Evolutionary conservation across 306 rosid species (phyloP), one percentile per base, ranked within the genome.

Genomic region (Acacia acuminata): DNA sequence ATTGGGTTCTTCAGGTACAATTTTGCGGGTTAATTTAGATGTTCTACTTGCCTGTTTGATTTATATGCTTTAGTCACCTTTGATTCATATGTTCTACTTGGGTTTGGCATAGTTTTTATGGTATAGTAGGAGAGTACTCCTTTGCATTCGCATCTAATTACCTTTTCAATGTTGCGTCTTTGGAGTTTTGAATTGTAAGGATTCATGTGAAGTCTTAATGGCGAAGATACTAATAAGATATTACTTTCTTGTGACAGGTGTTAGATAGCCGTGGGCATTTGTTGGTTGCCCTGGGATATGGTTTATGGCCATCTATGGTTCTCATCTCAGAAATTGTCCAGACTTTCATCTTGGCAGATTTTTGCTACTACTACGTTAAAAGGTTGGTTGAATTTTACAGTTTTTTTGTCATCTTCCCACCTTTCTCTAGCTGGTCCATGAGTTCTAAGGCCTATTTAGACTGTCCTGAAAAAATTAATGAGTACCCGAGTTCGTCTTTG

Each of bases 1-100:
- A 94, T 87, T 94, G 98, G 98, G 97, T 94, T 89, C 98, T 94
- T 79, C 98, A 94, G 96, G 98, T 94, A 88, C 77, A 88, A 77
- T 64, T 56, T 79, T 77, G 72, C 64, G 32, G 43, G 34, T 20
- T 64, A 53, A 53, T 53, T 19, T 7, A 53, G 7, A 53, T 19
- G 24, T 2, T 22, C 45, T 81, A 48, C 72, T 79, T 67, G 73
- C 27, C 45, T 75, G 55, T 40, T 25, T 53, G 42, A 38, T 38
- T 38, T 6, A 6, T 38, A 38, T 38, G 8, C 42, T 38, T 38
- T 38, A 38, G 42, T 38, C 42, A 38, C 42, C 42, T 30, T 30
- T 30, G 32, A 30, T 30, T 30, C 32, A 30, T 30, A 30, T 30
- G 32, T 30, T 30, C 32, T 30, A 30, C 32, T 30, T 12, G 47